A percentile compares a stretch with the other conserved stretches of the same genome.
These are phyloP conservation scores for Phialemoniopsis sp. DNA, from an alignment of 2,329 filamentous ascomycete genomes.

Conservation along the genomic window DNA sequence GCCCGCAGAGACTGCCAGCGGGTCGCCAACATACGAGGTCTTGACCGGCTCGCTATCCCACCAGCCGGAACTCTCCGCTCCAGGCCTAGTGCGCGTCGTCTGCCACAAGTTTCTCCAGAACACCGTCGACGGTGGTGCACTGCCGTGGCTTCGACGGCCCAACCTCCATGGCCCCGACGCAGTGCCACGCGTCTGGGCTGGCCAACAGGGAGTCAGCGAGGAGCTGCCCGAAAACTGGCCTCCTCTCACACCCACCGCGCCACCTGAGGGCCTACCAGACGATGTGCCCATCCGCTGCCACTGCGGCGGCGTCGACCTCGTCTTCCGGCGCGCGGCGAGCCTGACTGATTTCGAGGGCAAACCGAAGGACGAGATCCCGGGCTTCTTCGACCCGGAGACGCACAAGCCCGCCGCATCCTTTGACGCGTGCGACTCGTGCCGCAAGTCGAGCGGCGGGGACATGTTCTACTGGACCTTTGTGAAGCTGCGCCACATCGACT, in stretches of 20 bases:
- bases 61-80: constrained; percentile 10
- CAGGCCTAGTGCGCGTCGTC: constrained; percentile 21
- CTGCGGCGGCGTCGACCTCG: constrained; percentile 39
- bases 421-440: constrained; percentile 45
- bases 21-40: constrained; percentile 19
- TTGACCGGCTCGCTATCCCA: constrained; percentile 33
- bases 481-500: constrained; percentile 31
- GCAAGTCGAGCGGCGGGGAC: constrained; percentile 34
- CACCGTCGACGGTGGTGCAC: constrained; percentile 47
- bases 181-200: constrained; percentile 18
- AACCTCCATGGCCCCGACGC: constrained; percentile 22
- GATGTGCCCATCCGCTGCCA: constrained; percentile 35
- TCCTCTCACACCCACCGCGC: constrained; percentile 1
- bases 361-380: constrained; percentile 26
- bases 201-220: constrained; percentile 10
- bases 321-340: constrained; percentile 24
- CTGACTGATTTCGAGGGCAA: constrained; percentile 19
- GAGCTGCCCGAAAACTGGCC: constrained; percentile 26
- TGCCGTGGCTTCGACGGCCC: constrained; percentile 34
- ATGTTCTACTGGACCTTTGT: constrained; percentile 40
- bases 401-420: constrained; percentile 31
- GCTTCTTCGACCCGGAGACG: constrained; percentile 36
- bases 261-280: constrained; percentile 11
- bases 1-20: constrained; percentile 3
- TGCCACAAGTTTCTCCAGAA: constrained; percentile 42